Evolutionary conservation across 345 rosid species (phyloP).

Genomic region (Eucalyptus caleyi): DNA sequence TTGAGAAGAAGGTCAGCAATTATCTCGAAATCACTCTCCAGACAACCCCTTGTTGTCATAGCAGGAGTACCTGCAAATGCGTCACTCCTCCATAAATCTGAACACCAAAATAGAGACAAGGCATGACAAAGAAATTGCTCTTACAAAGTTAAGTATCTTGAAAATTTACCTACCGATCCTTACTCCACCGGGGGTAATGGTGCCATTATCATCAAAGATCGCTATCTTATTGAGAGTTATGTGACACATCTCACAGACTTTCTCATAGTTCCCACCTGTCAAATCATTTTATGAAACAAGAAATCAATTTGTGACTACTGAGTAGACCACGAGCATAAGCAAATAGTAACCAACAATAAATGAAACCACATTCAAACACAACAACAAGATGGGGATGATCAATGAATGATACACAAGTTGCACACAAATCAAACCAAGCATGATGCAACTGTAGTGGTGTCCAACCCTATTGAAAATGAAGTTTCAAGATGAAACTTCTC

Average conservation of each 20-base stretch:
- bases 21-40: constrained; percentile 79
- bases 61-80: constrained; percentile 70
- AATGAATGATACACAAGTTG: neutral
- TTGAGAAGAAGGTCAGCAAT: constrained; percentile 68
- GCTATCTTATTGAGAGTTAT: constrained; percentile 75
- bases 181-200: constrained; percentile 77
- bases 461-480: neutral
- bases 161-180: constrained; percentile 57
- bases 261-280: constrained; percentile 68
- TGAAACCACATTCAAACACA: neutral
- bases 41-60: constrained; percentile 91
- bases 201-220: constrained; percentile 59
- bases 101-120: neutral
- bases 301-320: neutral
- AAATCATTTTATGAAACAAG: neutral
- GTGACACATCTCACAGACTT: constrained; percentile 77
- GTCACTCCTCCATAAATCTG: neutral
- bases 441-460: neutral
- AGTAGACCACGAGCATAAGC: neutral
- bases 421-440: neutral
- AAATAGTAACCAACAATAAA: neutral
- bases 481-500: neutral
- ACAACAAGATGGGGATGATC: neutral
- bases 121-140: neutral
- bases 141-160: neutral